A percentile compares a stretch with the other conserved stretches of the same genome.
Evolutionary conservation across 805 yeast genomes (phyloP).

Genomic region (Kodamaea kaohsiungensis): DNA sequence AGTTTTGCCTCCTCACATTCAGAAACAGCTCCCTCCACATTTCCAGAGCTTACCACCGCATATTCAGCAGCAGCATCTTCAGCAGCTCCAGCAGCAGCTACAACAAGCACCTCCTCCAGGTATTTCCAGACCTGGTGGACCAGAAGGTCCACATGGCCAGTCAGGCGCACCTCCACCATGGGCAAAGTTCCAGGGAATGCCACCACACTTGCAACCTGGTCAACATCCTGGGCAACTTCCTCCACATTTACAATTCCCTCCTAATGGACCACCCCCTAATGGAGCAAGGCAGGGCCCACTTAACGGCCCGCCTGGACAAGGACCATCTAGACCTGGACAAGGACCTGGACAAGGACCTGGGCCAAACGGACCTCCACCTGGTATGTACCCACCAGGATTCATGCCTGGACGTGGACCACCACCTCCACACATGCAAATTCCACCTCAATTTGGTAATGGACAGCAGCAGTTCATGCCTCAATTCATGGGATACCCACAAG

Average conservation of each 20-base stretch:
- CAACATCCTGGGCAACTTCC: constrained; percentile 14
- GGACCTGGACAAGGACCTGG: not conserved
- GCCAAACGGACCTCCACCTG: constrained; percentile 27
- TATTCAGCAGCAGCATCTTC: constrained; percentile 7
- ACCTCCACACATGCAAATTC: constrained; percentile 14
- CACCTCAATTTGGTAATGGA: constrained; percentile 13
- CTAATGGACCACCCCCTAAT: constrained; percentile 8
- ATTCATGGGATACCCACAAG: constrained; percentile 19
- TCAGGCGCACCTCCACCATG: constrained; percentile 8
- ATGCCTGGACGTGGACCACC: constrained; percentile 15
- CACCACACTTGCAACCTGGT: constrained; percentile 5
- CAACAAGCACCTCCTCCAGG: constrained; percentile 2
- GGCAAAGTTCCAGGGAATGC: constrained; percentile 7
- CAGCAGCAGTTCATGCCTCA: constrained; percentile 12
- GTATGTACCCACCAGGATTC: constrained; percentile 37
- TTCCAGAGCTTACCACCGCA: constrained; percentile 8
- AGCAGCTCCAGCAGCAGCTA: constrained; percentile 2
- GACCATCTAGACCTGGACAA: constrained; percentile 1
- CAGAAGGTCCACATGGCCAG: not conserved
- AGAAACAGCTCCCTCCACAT: constrained; percentile 4
- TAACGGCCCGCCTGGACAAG: constrained; percentile 5
- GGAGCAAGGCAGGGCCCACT: constrained; percentile 9
- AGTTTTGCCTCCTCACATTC: constrained; percentile 5
- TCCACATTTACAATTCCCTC: constrained; percentile 17
- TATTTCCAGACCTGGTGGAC: not conserved